Evolutionary conservation across 75 land plant species (phyloP).

Genomic region (Picea glauca): DNA sequence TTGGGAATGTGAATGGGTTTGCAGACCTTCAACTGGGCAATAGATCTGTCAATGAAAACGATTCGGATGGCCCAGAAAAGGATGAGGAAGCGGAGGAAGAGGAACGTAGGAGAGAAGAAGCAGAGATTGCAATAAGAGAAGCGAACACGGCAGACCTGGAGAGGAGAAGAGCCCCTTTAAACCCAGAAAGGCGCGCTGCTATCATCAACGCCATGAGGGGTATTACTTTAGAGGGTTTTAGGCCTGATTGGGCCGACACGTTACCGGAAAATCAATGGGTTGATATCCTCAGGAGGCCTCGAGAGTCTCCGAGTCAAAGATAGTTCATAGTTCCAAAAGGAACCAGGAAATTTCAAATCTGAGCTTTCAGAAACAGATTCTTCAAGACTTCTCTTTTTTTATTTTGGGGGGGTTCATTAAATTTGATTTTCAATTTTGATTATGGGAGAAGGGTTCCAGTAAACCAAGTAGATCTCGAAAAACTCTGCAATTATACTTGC

Average conservation of each 20-base stretch:
- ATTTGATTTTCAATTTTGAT: too few species aligned
- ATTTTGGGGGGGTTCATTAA: too few species aligned
- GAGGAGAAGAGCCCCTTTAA: conserved; percentile 62
- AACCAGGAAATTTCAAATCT: too few species aligned
- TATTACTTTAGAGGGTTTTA: conserved; percentile 49
- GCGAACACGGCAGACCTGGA: conserved; percentile 61
- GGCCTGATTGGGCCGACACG: conserved; percentile 68
- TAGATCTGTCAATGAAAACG: neutral
- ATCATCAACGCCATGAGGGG: conserved; percentile 85
- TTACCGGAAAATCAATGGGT: conserved; percentile 82
- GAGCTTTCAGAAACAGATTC: too few species aligned
- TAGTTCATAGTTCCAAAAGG: too few species aligned
- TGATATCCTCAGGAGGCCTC: conserved; percentile 27
- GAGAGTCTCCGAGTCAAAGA: conserved; percentile 7
- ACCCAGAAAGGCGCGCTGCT: conserved; percentile 52
- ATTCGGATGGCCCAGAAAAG: conserved; percentile 8
- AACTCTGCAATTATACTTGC: too few species aligned
- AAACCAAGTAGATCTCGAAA: too few species aligned
- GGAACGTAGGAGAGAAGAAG: conserved; percentile 28
- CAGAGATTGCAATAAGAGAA: conserved; percentile 33
- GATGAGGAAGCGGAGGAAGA: conserved; percentile 36
- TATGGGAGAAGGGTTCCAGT: too few species aligned
- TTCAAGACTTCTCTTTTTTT: too few species aligned
- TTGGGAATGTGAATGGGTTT: neutral
- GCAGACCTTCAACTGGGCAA: neutral